Percentiles rank a stretch among this genome's conserved stretches.
Conservation (phyloP, 1,139 yeast genomes). For the Lodderomyces oxycetoniae region DNA sequence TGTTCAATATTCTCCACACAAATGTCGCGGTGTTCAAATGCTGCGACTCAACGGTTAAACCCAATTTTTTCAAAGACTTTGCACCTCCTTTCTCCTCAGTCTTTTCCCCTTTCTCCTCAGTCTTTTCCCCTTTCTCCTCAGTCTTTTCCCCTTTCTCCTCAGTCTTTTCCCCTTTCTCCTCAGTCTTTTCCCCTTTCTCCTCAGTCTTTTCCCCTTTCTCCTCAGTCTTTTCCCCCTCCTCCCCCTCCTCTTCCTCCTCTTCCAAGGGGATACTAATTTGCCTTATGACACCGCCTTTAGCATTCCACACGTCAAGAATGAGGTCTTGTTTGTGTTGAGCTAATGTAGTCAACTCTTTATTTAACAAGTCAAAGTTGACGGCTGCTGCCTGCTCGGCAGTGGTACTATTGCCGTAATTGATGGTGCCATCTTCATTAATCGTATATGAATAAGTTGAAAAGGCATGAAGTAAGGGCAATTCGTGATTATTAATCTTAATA, state of each 20-base stretch:
- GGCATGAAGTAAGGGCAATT: conserved; percentile 49
- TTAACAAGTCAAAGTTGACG: conserved; percentile 31
- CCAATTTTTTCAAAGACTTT: conserved; percentile 27
- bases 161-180: conserved; percentile 1
- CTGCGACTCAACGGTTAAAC: conserved; percentile 70
- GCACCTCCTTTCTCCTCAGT: conserved; percentile 9
- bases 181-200: not conserved
- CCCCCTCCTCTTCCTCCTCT: conserved; percentile 8
- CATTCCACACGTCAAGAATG: conserved; percentile 75
- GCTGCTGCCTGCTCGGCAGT: conserved; percentile 37
- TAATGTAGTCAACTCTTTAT: conserved; percentile 32
- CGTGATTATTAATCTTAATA: conserved; percentile 71
- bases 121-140: conserved; percentile 10
- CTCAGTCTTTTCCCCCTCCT: conserved; percentile 2
- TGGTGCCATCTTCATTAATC: conserved; percentile 41
- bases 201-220: not conserved
- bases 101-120: conserved; percentile 11
- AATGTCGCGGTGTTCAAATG: conserved; percentile 72
- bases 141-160: conserved; percentile 13
- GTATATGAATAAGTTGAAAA: conserved; percentile 29
- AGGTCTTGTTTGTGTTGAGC: conserved; percentile 36
- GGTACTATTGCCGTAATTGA: conserved; percentile 35
- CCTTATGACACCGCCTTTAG: conserved; percentile 76
- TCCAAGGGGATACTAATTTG: conserved; percentile 44
- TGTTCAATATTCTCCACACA: conserved; percentile 82